Evolutionary conservation across 2,329 filamentous ascomycete species (phyloP).

Genomic region (Helotiales sp.): DNA sequence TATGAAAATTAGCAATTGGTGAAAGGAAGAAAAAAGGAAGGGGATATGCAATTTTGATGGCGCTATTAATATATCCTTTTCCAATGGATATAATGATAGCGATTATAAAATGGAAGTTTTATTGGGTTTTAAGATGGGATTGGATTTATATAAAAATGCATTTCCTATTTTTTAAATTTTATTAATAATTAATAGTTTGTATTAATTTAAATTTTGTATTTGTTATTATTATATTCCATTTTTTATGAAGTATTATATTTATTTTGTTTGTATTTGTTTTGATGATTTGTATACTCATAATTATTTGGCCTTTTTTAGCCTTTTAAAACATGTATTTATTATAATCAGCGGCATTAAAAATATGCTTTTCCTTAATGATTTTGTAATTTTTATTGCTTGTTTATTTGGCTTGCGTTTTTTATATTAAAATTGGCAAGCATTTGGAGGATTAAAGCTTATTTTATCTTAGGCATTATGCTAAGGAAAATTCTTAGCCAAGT

Average conservation of each 20-base stretch:
- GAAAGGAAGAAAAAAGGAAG: constrained; percentile 5
- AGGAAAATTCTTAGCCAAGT: not conserved
- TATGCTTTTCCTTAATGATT: not conserved
- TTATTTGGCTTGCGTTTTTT: not conserved
- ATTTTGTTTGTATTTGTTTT: not conserved
- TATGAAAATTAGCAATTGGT: constrained; percentile 10
- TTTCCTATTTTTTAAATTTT: not conserved
- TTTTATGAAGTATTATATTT: not conserved
- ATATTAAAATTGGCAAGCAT: not conserved
- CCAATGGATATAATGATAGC: not conserved
- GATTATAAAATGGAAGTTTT: not conserved
- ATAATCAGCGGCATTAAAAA: not conserved
- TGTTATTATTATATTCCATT: not conserved
- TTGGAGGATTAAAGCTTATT: not conserved
- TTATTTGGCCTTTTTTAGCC: not conserved
- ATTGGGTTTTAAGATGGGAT: not conserved
- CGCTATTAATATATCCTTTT: not conserved
- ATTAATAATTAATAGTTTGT: too few relatives aligned
- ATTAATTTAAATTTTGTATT: not conserved
- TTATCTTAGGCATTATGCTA: not conserved
- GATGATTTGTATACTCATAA: not conserved
- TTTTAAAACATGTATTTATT: not conserved
- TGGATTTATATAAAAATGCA: not conserved
- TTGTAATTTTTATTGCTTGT: not conserved
- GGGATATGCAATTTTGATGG: not conserved